These are phyloP conservation scores for Sordariomycetes sp. DNA, from an alignment of 2,329 filamentous ascomycete genomes.

Conservation along the genomic window DNA sequence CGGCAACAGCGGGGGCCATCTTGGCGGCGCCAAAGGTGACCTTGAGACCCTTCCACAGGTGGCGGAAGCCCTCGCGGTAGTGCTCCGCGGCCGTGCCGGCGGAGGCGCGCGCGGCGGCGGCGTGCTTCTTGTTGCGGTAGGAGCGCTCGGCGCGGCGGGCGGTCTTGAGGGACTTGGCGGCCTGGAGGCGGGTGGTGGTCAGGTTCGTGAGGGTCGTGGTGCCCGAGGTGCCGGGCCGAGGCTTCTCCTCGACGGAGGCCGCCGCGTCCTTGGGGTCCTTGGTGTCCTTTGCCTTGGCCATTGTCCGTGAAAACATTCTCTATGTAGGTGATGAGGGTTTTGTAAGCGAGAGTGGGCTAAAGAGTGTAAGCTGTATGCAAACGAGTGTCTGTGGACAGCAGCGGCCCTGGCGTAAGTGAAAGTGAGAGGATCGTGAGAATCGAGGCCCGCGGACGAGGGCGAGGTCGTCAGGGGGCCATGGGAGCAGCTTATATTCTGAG, in stretches of 20 bases:
- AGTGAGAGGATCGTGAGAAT: background rate
- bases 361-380: background rate
- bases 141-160: slow-evolving; percentile 27
- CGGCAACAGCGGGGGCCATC: slow-evolving; percentile 21
- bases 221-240: slow-evolving; percentile 10
- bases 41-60: slow-evolving; percentile 22
- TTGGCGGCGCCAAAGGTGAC: slow-evolving; percentile 19
- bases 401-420: background rate
- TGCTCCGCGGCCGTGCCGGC: slow-evolving; percentile 26
- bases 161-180: slow-evolving; percentile 23
- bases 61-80: slow-evolving; percentile 21
- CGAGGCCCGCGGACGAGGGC: background rate
- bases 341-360: background rate
- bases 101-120: slow-evolving; percentile 24
- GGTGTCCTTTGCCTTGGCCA: slow-evolving; percentile 3
- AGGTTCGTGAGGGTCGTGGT: slow-evolving; percentile 31
- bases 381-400: too few species aligned
- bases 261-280: too few species aligned
- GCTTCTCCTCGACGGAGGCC: background rate
- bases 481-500: background rate
- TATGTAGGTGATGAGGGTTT: background rate
- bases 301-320: background rate
- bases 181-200: slow-evolving; percentile 22
- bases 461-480: background rate
- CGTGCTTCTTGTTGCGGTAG: slow-evolving; percentile 29